Conservation (phyloP, 164 flowering plant genomes). For the Platanus orientalis region DNA sequence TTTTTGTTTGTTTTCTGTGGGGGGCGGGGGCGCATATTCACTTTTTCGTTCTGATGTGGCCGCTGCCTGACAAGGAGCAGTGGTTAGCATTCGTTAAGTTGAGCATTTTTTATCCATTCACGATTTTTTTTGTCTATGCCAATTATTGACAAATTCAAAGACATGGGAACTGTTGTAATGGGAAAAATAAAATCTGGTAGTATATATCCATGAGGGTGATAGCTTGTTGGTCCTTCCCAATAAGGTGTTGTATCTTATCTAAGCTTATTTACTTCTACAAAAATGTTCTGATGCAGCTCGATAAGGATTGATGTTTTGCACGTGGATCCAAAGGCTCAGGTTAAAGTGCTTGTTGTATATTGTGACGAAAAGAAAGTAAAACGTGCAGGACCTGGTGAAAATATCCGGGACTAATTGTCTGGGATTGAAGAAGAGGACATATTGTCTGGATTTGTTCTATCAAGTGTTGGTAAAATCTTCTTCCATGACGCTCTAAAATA, state of each 20-base stretch:
- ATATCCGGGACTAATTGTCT: conserved; percentile 70
- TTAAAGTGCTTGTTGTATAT: conserved; percentile 71
- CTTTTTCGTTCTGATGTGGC: too few relatives aligned
- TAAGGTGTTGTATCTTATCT: conserved; percentile 61
- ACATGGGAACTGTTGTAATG: conserved; percentile 99
- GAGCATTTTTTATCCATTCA: background rate
- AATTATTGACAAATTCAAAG: conserved; percentile 91
- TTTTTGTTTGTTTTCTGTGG: too few relatives aligned
- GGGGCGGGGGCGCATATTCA: too few relatives aligned
- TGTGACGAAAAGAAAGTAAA: conserved; percentile 73
- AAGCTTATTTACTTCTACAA: background rate
- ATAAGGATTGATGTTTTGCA: background rate
- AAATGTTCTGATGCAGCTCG: background rate
- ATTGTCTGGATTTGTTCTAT: conserved; percentile 76
- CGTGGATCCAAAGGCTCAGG: conserved; percentile 49
- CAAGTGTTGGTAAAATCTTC: conserved; percentile 57
- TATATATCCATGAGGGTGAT: conserved; percentile 83
- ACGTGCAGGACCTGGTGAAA: conserved; percentile 94
- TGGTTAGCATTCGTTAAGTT: too few relatives aligned
- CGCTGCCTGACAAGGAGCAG: too few relatives aligned
- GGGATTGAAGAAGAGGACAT: conserved; percentile 95
- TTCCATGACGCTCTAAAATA: background rate
- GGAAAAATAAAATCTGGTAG: conserved; percentile 95
- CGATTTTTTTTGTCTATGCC: conserved; percentile 50
- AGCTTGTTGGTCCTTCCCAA: conserved; percentile 83